Evolutionary conservation across 352 stramenopile genomes (phyloP), one percentile per base, ranked within the genome.

Genomic region (Globisporangium acanthophoron): DNA sequence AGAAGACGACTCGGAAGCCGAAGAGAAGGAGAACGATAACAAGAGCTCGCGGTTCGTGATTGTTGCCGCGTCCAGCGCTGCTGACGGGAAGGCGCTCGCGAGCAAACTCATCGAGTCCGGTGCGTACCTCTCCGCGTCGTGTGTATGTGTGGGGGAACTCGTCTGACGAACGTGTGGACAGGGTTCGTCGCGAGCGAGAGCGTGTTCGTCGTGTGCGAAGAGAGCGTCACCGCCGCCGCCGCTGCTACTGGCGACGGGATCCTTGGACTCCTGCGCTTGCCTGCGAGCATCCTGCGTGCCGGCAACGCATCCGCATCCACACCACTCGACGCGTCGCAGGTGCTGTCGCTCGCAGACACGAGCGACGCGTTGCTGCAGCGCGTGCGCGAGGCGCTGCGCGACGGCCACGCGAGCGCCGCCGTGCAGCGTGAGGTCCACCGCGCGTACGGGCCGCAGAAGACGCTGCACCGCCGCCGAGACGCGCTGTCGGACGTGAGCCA

Each of bases 281-380:
- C 35, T 40, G 35, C 35, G 35, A 12, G 35, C 11, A 12, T 40
- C 8, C 8, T 40, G 16, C 40, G 21, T 1, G 24, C 0, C 40
- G 52, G 8, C 29, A 53, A 24, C 41, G 33, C 2, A 0, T 1
- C 27, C 24, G 16, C 47, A 27, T 27, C 24, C 9, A 3, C 43
- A 1, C 13, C 40, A 31, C 47, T 29, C 21, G 35, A 12, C 35
- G 35, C 35, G 35, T 15, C 35, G 35, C 35, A 40, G 11, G 41
- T 61, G 37, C 57, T 88, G 7, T 91, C 80, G 21, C 43, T 88
- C 12, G 65, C 69, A 3, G 79, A 88, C 52, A 59, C 79, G 12
- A 75, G 62, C 21, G 81, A 92, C 55, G 49, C 64, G 15, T 69
- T 82, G 9, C 59, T 92, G 5, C 76, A 87, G 58, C 57, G 55